Evolutionary conservation across 2,329 filamentous ascomycete species (phyloP), one percentile per base, ranked within the genome.

Genomic region (Verticillium dahliae): DNA sequence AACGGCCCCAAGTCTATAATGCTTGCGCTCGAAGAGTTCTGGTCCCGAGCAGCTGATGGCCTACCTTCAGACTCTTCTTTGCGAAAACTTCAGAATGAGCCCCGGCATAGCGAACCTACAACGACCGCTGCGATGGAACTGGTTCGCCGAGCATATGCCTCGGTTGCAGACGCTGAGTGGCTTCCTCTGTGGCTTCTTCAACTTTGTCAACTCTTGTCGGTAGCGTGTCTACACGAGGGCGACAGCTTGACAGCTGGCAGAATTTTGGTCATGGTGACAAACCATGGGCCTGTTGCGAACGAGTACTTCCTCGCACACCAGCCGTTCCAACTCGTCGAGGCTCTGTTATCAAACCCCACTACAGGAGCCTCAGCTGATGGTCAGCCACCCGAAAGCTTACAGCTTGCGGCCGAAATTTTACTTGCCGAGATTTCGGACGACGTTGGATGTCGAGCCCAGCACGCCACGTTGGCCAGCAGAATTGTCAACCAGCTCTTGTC

Each of bases 141-240:
- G 10, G 27, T 62, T 14, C 56, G 56, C 13, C 60, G 61, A 58
- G 64, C 60, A 31, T 62, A 62, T 35, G 27, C 15, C 4, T 59
- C 52, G 11, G 37, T 61, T n/a, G 57, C 54, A n/a, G 55, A 56
- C 9, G 39, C 31, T 9, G 34, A 61, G 6, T 50, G 39, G n/a
- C 50, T 63, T 11, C 64, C 64, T 15, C 18, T 31, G 3, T 66
- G 64, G 64, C 37, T 63, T 11, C 37, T 61, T 10, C 35, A 65
- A 9, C 34, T 66, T 2, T 63, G 63, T 11, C 57, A 56, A 33
- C 27, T 58, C 5, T 18, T 66, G 18, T 66, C 59, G n/a, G 27
- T 52, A 11, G 63, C 61, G 22, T 65, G 61, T n/a, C 60, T 58
- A 22, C 57, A 59, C n/a, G 33, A 58, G 22, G 60, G 61, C 11